Evolutionary conservation across 2,329 filamentous ascomycete species (phyloP), one percentile per base, ranked within the genome.

Genomic region (Aspergillus fumigatus): DNA sequence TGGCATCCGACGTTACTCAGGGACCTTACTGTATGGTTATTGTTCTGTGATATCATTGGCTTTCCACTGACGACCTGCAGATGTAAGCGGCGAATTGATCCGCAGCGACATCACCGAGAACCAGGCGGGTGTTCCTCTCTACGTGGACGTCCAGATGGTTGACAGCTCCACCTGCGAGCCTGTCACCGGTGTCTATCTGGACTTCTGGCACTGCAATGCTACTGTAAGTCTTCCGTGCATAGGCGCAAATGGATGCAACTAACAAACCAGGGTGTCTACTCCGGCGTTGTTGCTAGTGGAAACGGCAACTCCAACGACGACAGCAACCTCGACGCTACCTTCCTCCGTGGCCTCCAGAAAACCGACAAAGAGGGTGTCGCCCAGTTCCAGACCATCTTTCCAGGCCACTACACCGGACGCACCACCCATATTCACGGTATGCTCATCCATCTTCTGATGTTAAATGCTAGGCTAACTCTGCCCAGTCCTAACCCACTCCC

Each of bases 1-100:
- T 84, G 27, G 78, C 74, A n/a, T 80, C 80, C 0, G 81, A 83
- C 64, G 77, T 78, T 21, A 82, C 77, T 3, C 73, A 82, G 65
- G 81, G 81, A 0, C 82, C 82, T 21, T 84, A 83, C 71, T 84
- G 68, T 71, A 27, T 25, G 67, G 14, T 38, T 38, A 17, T 50
- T 1, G 40, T 23, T 1, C 14, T 45, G 17, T 11, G 6, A 1
- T 45, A 5, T 9, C 19, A 7, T 17, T 38, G 14, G 32, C 14
- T 6, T 17, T 3, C 5, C 1, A 38, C 32, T 38, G 14, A 38
- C 32, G 5, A 35, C 11, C 5, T 17, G 4, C 10, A 71, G 69
- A 73, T 50, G 72, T 76, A 32, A 63, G 65, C 8, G 73, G 74
- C 11, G 74, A 77, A 53, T 63, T 72, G 4, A 68, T 77, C 53